Base-by-base conservation (phyloP, 257 asterid species). In the Cruciata laevipes region DNA sequence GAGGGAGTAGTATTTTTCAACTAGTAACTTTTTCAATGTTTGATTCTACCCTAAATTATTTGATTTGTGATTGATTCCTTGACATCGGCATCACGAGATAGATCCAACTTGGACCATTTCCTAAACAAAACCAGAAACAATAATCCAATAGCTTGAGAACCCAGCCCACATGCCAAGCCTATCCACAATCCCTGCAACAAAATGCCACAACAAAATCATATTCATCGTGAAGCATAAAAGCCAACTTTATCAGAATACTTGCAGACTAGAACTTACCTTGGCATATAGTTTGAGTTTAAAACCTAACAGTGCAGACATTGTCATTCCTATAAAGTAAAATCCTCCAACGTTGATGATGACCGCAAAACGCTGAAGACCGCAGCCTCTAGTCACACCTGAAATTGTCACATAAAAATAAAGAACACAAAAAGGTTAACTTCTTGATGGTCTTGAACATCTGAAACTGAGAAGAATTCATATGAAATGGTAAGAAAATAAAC, bases 341-440 rank as follows among this genome's bases (percentile, higher is more conserved):
- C 84, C 76, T 9, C 75, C 94, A 77, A 88, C 64, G 74, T 85
- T 88, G 35, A 83, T 82, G 23, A 71, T 68, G 76, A 84, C 79
- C 0, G 76, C 95, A 63, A 81, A 74, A 69, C 83, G 85, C 80
- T 88, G 96, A 91, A 87, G 83, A 30, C 96, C 96, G 55, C 93
- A 81, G 3, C 95, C 96, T 77, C 97, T 82, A 0, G 84, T 86
- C 61, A 87, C 96, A 74, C 95, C 98, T 91, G 67, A n/a, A 51
- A 13, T 2, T 42, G 51, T 11, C 16, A 42, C 2, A 17, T 2
- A 47, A 7, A 5, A 6, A 47, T 16, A 47, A 16, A 4, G 55
- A 47, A 47, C 55, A 47, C n/a, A 13, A 44, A 14, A 6, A 44
- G 17, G 8, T 40, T 40, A 40, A 40, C 49, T 38, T 40, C 51